Evolutionary conservation across 179 eudicot species (phyloP).

Genomic region (Heliamphora pulchella): DNA sequence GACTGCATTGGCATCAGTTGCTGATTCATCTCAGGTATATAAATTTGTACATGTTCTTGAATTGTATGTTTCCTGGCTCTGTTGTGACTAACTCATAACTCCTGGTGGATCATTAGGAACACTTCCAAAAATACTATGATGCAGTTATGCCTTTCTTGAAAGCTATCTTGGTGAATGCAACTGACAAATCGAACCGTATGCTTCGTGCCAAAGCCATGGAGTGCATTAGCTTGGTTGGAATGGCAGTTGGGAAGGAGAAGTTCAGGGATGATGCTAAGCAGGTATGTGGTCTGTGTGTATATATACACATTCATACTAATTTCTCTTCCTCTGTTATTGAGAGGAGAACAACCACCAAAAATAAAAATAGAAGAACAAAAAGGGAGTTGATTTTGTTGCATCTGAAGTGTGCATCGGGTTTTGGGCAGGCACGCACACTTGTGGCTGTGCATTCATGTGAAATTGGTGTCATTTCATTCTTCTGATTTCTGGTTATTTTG

Average conservation of each 20-base stretch:
- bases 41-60: background rate
- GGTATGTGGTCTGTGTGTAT: conserved; percentile 31
- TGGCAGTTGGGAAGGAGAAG: conserved; percentile 99
- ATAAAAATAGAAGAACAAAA: background rate
- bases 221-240: conserved; percentile 94
- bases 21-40: conserved; percentile 93
- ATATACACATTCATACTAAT: background rate
- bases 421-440: background rate
- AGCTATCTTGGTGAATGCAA: conserved; percentile 82
- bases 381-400: background rate
- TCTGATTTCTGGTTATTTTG: background rate
- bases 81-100: background rate
- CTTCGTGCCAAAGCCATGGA: conserved; percentile 99
- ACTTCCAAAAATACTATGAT: conserved; percentile 92
- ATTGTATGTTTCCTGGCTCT: background rate
- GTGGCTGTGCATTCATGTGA: background rate
- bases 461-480: background rate
- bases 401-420: background rate
- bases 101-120: conserved; percentile 47
- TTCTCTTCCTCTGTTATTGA: background rate
- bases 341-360: background rate
- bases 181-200: conserved; percentile 93
- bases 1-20: conserved; percentile 98
- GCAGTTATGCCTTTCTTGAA: conserved; percentile 98
- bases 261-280: conserved; percentile 97